Evolutionary conservation across 768 basidiomycete species (phyloP), one percentile per base, ranked within the genome.

Genomic region (Mycena haematopus): DNA sequence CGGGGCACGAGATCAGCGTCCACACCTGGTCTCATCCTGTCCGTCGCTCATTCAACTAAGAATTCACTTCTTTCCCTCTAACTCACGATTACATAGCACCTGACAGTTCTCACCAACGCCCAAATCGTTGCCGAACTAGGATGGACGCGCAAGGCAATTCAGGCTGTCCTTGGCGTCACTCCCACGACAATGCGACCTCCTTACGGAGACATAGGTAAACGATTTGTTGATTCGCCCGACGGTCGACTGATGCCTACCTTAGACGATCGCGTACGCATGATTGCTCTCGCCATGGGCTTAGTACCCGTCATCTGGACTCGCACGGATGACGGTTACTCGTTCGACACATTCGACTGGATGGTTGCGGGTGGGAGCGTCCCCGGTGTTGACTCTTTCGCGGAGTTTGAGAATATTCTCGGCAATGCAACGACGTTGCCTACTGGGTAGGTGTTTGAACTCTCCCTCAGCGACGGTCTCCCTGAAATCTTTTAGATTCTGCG

Each of bases 221-320:
- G 11, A 36, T 53, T 47, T 47, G n/a, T n/a, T n/a, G n/a, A n/a
- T n/a, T 22, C 47, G 33, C 14, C 27, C 17, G 58, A 25, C 27
- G 45, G 52, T 31, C 36, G 17, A 21, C 40, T 59, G 31, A n/a
- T n/a, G 7, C n/a, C 9, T 40, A n/a, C 13, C 25, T 29, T 49
- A 86, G 95, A 99, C 73, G 91, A 94, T 77, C 93, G 96, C 69
- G 95, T 99, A 49, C 91, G 96, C 64, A 91, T 90, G 42, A 94
- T 99, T 73, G 79, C 88, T 21, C 74, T 93, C 56, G 93, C 94
- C 31, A 96, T 99, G 96, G 94, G 95, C 47, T 77, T 98, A 76
- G 79, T 88, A 13, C 93, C 96, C 27, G 87, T 97, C 71, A 90
- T 96, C 73, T 98, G 96, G 96, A 92, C 93, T 6, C 58, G 58